These are phyloP conservation scores for Agastache rugosa DNA, from an alignment of 257 asterid species.

Conservation along the genomic window DNA sequence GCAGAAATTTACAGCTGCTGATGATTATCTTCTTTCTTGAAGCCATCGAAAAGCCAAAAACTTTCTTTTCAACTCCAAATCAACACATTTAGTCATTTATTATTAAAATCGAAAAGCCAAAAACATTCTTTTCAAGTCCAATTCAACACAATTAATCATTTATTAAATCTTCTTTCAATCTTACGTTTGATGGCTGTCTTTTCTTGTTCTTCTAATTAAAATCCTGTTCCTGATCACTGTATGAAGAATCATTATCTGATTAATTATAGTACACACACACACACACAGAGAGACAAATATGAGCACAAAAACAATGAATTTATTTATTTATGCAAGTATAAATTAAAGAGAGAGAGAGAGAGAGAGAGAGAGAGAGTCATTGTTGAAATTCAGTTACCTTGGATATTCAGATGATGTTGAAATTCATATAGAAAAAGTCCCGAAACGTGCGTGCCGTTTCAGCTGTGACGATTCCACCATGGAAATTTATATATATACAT, in stretches of 20 bases:
- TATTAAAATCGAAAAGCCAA: not conserved
- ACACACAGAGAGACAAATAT: not conserved
- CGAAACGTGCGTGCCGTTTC: slow-evolving; percentile 39
- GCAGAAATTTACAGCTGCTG: not conserved
- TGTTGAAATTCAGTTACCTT: slow-evolving; percentile 32
- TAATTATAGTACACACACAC: not conserved
- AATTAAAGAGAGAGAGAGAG: too few species aligned
- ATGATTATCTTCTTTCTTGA: not conserved
- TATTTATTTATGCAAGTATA: too few species aligned
- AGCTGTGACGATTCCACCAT: slow-evolving; percentile 40
- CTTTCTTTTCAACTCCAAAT: not conserved
- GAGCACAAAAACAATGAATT: too few species aligned
- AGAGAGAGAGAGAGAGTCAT: not conserved
- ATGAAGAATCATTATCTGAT: not conserved
- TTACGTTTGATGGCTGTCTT: not conserved
- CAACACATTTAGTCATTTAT: not conserved
- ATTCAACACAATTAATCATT: too few species aligned
- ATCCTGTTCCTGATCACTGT: not conserved
- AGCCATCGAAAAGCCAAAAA: slow-evolving; percentile 11
- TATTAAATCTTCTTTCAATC: not conserved
- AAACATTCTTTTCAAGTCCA: not conserved
- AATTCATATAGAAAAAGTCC: slow-evolving; percentile 7
- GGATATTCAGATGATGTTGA: slow-evolving; percentile 49
- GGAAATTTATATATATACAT: not conserved
- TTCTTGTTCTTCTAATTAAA: too few species aligned